Evolutionary conservation across 306 rosid genomes (phyloP), one percentile per base, ranked within the genome.

Genomic region (Vigna radiata): DNA sequence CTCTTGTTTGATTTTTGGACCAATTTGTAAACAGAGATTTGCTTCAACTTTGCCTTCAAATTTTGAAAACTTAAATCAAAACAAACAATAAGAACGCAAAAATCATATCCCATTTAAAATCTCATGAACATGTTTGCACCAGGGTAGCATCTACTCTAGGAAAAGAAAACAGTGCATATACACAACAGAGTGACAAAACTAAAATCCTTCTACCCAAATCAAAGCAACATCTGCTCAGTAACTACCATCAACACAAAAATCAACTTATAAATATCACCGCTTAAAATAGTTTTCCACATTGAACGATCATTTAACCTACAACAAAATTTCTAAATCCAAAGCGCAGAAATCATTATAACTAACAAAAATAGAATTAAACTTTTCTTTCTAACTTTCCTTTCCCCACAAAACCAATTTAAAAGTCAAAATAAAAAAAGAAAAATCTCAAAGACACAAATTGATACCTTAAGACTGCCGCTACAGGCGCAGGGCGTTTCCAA

Each of bases 381-480:
- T 3, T 0, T 41, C 4, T n/a, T 33, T 52, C 37, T 48, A 39
- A 43, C 19, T 59, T 56, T 36, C 11, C 29, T 4, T 46, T 55
- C 27, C 76, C n/a, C 23, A 27, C 53, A 49, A 14, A 36, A 67
- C 5, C 25, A 31, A 36, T 14, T 36, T 18, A 18, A 68, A 79
- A 67, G 54, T 60, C 8, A 61, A 21, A 31, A 8, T 3, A 3
- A n/a, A 23, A 8, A 19, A 37, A 62, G 49, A 2, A 37, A 52
- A 43, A 55, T 31, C 9, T 15, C 4, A 60, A 39, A 62, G 58
- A 54, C 0, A 55, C n/a, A 41, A 9, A 25, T 64, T n/a, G 73
- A 73, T 78, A 94, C 98, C 96, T 92, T 92, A 37, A 94, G 96
- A 84, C 98, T 94, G 49, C 98, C 98, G 80, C 91, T 88, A 81